phyloP scores from a whole-genome alignment of 1,284 basidiomycete species.

The Heimioporus retisporus region DNA sequence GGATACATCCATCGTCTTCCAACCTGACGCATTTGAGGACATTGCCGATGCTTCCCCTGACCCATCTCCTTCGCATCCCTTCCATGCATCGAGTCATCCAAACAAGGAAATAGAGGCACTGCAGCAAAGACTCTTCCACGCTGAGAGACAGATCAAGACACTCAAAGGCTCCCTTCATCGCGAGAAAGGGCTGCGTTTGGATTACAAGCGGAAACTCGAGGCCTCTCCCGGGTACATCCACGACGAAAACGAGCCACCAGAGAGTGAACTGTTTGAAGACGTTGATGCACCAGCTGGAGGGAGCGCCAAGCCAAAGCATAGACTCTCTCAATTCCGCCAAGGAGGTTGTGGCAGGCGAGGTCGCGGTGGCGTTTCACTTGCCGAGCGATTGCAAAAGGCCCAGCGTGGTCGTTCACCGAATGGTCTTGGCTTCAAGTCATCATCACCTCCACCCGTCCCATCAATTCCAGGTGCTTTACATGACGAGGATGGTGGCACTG shows the following conservation, averaged over 20 bases:
- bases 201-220: constrained; percentile 64
- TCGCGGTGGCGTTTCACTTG: constrained; percentile 65
- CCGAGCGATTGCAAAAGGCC: constrained; percentile 71
- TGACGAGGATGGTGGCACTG: constrained; percentile 46
- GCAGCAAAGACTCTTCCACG: constrained; percentile 83
- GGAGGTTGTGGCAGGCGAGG: constrained; percentile 51
- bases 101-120: constrained; percentile 83
- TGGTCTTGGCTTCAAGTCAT: constrained; percentile 48
- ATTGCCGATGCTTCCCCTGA: constrained; percentile 74
- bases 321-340: constrained; percentile 50
- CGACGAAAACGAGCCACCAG: constrained; percentile 54
- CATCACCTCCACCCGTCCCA: constrained; percentile 62
- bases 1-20: constrained; percentile 67
- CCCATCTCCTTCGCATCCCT: constrained; percentile 67
- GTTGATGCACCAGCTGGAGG: constrained; percentile 49
- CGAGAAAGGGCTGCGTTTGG: constrained; percentile 83
- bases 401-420: constrained; percentile 61
- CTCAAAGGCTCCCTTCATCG: constrained; percentile 81
- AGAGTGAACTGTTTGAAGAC: constrained; percentile 56
- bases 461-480: constrained; percentile 57
- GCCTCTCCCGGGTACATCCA: constrained; percentile 48
- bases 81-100: constrained; percentile 77
- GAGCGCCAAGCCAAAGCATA: constrained; percentile 41
- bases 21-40: constrained; percentile 63
- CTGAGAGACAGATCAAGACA: constrained; percentile 84